phyloP scores from a whole-genome alignment of 148 eudicot genomes.

The Amaranthus palmeri region DNA sequence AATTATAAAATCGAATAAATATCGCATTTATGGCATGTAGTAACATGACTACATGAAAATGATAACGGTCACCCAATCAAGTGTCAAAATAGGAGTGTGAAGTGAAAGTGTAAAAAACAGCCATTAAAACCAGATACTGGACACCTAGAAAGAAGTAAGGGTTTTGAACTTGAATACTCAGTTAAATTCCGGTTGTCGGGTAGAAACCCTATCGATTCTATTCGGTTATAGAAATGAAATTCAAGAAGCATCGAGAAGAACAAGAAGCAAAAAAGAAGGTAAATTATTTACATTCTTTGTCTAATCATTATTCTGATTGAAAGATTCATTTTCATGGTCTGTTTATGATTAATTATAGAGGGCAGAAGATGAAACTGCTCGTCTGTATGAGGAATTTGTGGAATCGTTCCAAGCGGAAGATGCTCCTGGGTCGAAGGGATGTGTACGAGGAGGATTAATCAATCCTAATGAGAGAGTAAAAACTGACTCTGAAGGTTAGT shows the following conservation, averaged over 20 bases:
- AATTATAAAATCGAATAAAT: too few species aligned
- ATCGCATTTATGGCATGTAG: too few species aligned
- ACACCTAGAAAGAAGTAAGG: too few species aligned
- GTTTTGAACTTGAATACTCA: too few species aligned
- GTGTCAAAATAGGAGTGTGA: too few species aligned
- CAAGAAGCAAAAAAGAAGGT: constrained; percentile 97
- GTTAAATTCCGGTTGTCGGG: too few species aligned
- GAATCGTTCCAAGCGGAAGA: constrained; percentile 89
- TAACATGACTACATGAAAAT: too few species aligned
- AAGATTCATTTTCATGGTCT: constrained; percentile 2
- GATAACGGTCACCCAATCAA: too few species aligned
- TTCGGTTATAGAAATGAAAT: constrained; percentile 46
- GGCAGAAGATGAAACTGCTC: constrained; percentile 90
- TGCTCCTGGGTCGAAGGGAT: constrained; percentile 70
- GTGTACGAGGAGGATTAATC: constrained; percentile 88
- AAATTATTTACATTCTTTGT: neutral
- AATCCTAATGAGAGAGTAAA: constrained; percentile 76
- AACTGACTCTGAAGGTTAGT: constrained; percentile 77
- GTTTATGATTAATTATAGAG: constrained; percentile 38
- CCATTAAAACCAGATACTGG: too few species aligned
- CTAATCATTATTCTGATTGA: constrained; percentile 4
- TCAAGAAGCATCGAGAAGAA: constrained; percentile 94
- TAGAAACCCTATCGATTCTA: neutral
- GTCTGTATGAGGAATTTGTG: constrained; percentile 81
- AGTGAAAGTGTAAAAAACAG: too few species aligned